phyloP scores from a whole-genome alignment of 805 yeast genomes.

The Sporopachydermia lactativora region DNA sequence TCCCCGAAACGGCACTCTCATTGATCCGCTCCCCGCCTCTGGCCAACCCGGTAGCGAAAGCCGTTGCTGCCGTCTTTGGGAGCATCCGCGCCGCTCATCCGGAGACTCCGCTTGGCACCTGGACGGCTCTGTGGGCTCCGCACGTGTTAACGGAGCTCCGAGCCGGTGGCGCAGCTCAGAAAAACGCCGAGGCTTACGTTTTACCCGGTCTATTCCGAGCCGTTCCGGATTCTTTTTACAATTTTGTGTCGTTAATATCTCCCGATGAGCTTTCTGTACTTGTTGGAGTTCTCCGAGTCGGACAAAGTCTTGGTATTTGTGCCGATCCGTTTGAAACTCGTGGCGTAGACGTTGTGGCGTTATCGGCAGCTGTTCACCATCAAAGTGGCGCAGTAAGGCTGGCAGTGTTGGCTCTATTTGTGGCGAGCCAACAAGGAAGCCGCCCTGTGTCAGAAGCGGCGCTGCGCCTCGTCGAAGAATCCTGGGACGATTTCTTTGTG shows the following conservation, averaged over 20 bases:
- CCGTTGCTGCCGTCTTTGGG: slow-evolving; percentile 22
- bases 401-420: slow-evolving; percentile 43
- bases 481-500: slow-evolving; percentile 37
- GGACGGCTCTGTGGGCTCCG: slow-evolving; percentile 3
- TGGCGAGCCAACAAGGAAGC: slow-evolving; percentile 49
- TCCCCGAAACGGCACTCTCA: slow-evolving; percentile 32
- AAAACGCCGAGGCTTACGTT: slow-evolving; percentile 42
- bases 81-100: slow-evolving; percentile 13
- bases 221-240: slow-evolving; percentile 28
- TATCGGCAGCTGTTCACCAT: slow-evolving; percentile 31
- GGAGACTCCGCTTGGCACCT: background rate
- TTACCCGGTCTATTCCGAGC: slow-evolving; percentile 48
- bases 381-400: slow-evolving; percentile 30
- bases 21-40: slow-evolving; percentile 43
- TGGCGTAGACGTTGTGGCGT: slow-evolving; percentile 20
- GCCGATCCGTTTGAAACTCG: slow-evolving; percentile 33
- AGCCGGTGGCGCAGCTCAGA: slow-evolving; percentile 18
- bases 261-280: slow-evolving; percentile 25
- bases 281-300: slow-evolving; percentile 45
- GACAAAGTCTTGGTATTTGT: slow-evolving; percentile 41
- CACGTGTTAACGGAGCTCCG: background rate
- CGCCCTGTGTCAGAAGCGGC: slow-evolving; percentile 34
- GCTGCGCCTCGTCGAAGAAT: slow-evolving; percentile 28
- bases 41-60: slow-evolving; percentile 54
- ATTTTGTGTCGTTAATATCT: slow-evolving; percentile 21